These are phyloP conservation scores for Elsinoe australis DNA, from an alignment of 2,329 filamentous ascomycete genomes.

Conservation along the genomic window DNA sequence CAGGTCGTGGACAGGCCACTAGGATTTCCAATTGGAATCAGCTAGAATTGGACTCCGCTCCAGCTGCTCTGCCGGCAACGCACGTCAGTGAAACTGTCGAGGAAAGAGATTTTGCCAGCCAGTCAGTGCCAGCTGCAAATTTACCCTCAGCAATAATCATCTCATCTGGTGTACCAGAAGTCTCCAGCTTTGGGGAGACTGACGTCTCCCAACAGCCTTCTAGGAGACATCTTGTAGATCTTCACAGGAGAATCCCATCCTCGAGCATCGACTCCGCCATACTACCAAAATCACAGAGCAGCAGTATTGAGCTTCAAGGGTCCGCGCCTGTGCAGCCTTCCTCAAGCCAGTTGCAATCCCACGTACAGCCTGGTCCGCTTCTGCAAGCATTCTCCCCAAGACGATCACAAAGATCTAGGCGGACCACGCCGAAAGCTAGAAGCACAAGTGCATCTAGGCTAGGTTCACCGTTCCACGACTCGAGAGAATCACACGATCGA, in stretches of 20 bases:
- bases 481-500: constrained; percentile 6
- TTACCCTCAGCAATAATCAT: background rate
- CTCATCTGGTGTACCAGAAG: background rate
- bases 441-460: background rate
- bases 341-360: no score
- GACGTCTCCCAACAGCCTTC: background rate
- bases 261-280: constrained; percentile 7
- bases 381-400: background rate
- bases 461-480: constrained; percentile 4
- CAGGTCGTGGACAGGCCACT: background rate
- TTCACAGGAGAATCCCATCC: background rate
- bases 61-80: background rate
- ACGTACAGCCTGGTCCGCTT: no score
- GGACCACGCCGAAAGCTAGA: background rate
- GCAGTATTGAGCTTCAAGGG: background rate
- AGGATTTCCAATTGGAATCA: background rate
- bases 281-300: background rate
- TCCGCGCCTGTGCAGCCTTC: background rate
- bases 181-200: background rate
- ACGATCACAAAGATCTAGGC: background rate
- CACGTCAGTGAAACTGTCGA: constrained; percentile 12
- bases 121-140: background rate
- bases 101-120: constrained; percentile 5
- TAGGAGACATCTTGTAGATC: background rate
- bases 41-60: no score